Percentiles rank a stretch among this genome's conserved stretches.
phyloP scores from a whole-genome alignment of 2,329 filamentous ascomycete species.

The Diaporthe citri region DNA sequence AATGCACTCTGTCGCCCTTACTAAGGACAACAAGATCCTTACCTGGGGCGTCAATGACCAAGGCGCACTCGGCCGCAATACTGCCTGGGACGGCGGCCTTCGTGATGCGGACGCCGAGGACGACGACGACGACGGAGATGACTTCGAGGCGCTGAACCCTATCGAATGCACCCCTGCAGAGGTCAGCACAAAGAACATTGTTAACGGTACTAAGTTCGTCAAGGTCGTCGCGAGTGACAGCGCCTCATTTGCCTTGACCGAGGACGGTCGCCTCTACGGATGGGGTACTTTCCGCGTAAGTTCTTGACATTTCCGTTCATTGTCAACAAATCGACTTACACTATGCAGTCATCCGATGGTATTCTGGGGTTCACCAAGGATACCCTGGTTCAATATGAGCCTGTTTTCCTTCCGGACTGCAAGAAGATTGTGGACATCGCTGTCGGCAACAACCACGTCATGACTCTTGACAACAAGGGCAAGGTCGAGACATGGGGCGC shows the following conservation, averaged over 20 bases:
- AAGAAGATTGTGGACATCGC: slow-evolving; percentile 75
- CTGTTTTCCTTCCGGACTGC: slow-evolving; percentile 70
- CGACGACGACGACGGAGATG: slow-evolving; percentile 52
- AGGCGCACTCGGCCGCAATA: slow-evolving; percentile 82
- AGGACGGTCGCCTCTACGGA: slow-evolving; percentile 81
- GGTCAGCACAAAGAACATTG: slow-evolving; percentile 60
- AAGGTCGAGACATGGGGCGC: slow-evolving; percentile 79
- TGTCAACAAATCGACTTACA: slow-evolving; percentile 32
- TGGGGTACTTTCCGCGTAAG: slow-evolving; percentile 83
- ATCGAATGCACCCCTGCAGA: slow-evolving; percentile 72
- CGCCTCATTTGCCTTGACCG: slow-evolving; percentile 80
- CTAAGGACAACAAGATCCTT: slow-evolving; percentile 83
- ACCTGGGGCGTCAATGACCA: slow-evolving; percentile 93
- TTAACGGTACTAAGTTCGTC: slow-evolving; percentile 53
- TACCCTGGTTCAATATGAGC: slow-evolving; percentile 58
- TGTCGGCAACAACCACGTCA: slow-evolving; percentile 77
- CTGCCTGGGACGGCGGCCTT: slow-evolving; percentile 70
- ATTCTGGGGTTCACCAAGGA: slow-evolving; percentile 54
- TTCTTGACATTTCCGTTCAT: background rate
- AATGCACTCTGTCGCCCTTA: slow-evolving; percentile 84
- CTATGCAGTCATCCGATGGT: slow-evolving; percentile 58
- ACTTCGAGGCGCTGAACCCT: slow-evolving; percentile 67
- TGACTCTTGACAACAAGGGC: slow-evolving; percentile 75
- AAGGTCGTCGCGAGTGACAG: slow-evolving; percentile 81
- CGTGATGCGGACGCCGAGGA: slow-evolving; percentile 66